A percentile compares a stretch with the other conserved stretches of the same genome.
phyloP scores from a whole-genome alignment of 2,329 filamentous ascomycete genomes.

The Scedosporium aurantiacum region DNA sequence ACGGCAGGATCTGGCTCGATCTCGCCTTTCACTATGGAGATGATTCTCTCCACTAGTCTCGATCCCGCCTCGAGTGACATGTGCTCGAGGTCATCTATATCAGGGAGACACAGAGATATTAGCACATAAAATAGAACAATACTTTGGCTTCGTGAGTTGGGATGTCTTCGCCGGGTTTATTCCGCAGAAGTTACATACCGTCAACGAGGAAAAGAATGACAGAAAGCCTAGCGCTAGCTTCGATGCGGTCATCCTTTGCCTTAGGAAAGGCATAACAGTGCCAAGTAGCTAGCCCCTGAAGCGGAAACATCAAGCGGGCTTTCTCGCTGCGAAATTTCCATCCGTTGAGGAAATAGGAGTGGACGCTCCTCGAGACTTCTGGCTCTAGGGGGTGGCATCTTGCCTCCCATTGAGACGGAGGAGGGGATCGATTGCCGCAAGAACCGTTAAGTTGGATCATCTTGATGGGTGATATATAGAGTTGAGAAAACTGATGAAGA shows the following conservation, averaged over 20 bases:
- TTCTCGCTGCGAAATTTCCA: slow-evolving; percentile 25
- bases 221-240: slow-evolving; percentile 25
- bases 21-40: slow-evolving; percentile 21
- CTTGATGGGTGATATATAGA: not conserved
- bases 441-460: not conserved
- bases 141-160: not conserved
- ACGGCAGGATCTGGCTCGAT: slow-evolving; percentile 18
- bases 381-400: slow-evolving; percentile 16
- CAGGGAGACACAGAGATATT: not conserved
- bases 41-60: slow-evolving; percentile 25
- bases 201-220: slow-evolving; percentile 31
- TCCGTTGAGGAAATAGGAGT: slow-evolving; percentile 25
- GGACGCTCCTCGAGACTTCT: slow-evolving; percentile 20
- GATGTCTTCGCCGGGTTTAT: not conserved
- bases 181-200: slow-evolving; percentile 16
- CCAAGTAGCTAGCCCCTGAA: slow-evolving; percentile 22
- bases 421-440: not conserved
- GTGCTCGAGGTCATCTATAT: slow-evolving; percentile 26
- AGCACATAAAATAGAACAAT: not conserved
- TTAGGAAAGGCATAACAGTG: slow-evolving; percentile 21
- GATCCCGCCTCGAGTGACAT: slow-evolving; percentile 27
- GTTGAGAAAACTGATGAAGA: not conserved
- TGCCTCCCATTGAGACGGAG: slow-evolving; percentile 2
- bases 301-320: slow-evolving; percentile 21
- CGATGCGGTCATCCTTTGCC: slow-evolving; percentile 25